Conservation (phyloP, 2,329 filamentous ascomycete species). For the Plectosphaerella sp. region DNA sequence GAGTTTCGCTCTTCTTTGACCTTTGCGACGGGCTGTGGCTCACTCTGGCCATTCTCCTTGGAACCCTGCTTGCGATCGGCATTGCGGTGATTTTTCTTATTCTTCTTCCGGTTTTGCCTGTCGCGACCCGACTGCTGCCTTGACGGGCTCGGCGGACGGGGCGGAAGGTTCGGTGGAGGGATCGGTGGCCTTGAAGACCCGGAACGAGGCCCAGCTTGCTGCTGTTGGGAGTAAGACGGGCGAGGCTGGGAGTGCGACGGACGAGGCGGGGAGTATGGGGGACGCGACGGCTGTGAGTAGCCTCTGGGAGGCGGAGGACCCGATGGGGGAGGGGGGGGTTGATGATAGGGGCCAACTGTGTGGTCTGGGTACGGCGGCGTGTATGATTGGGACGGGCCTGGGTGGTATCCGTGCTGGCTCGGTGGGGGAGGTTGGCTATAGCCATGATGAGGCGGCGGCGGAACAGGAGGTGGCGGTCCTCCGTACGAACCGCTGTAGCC, state of each 20-base stretch:
- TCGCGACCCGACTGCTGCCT: background rate
- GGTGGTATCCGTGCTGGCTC: background rate
- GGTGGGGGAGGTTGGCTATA: background rate
- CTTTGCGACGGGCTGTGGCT: slow-evolving; percentile 8
- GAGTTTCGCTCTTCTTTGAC: slow-evolving; percentile 4
- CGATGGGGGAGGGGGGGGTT: slow-evolving; percentile 12
- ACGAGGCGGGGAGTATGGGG: background rate
- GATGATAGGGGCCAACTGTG: slow-evolving; percentile 1
- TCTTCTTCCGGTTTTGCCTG: background rate
- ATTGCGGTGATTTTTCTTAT: slow-evolving; percentile 9
- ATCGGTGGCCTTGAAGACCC: slow-evolving; percentile 4
- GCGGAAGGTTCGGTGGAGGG: background rate
- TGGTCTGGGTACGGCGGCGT: slow-evolving; percentile 7
- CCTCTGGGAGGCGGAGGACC: slow-evolving; percentile 16
- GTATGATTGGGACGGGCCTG: slow-evolving; percentile 3
- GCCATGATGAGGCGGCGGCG: background rate
- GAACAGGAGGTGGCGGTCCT: background rate
- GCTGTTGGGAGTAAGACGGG: background rate
- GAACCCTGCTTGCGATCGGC: slow-evolving; percentile 17
- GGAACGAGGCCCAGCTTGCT: background rate
- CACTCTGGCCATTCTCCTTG: slow-evolving; percentile 12
- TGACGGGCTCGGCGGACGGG: background rate
- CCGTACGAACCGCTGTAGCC: background rate
- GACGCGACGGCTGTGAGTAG: slow-evolving; percentile 5
- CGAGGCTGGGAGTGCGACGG: background rate